Conservation (phyloP, 2,329 filamentous ascomycete genomes). For the Aphanocladium album region DNA sequence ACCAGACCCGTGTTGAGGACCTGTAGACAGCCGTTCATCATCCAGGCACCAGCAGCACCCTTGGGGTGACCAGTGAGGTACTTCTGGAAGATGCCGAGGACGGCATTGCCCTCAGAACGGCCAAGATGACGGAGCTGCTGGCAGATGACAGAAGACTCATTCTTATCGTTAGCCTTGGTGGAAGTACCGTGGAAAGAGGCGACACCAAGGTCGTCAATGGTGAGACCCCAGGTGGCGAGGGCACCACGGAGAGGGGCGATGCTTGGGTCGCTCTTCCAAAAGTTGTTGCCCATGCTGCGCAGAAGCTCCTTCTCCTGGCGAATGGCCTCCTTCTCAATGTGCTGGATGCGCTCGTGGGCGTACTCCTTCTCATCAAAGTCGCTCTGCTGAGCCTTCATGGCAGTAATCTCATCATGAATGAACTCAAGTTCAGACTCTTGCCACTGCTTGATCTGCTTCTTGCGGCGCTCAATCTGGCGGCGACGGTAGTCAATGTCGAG, state of each 20-base stretch:
- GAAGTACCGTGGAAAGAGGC: conserved; percentile 99
- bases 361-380: conserved; percentile 81
- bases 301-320: conserved; percentile 92
- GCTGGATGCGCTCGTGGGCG: conserved; percentile 73
- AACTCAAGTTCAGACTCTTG: conserved; percentile 92
- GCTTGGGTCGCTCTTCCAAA: conserved; percentile 93
- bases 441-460: conserved; percentile 93
- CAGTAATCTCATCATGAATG: conserved; percentile 84
- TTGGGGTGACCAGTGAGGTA: conserved; percentile 98
- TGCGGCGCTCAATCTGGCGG: conserved; percentile 88
- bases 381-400: conserved; percentile 75
- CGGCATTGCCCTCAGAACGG: conserved; percentile 90
- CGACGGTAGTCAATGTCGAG: conserved; percentile 97
- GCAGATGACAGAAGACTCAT: conserved; percentile 96
- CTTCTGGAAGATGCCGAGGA: conserved; percentile 98
- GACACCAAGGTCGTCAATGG: conserved; percentile 89
- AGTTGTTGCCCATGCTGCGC: conserved; percentile 91
- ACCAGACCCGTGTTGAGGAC: conserved; percentile 91
- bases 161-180: conserved; percentile 98
- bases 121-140: conserved; percentile 93
- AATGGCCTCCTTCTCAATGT: conserved; percentile 80
- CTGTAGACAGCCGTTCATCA: conserved; percentile 98
- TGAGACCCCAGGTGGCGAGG: conserved; percentile 95
- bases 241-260: conserved; percentile 96
- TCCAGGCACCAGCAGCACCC: conserved; percentile 98